Evolutionary conservation across 352 stramenopile genomes (phyloP).

Genomic region (Globisporangium emineosum): DNA sequence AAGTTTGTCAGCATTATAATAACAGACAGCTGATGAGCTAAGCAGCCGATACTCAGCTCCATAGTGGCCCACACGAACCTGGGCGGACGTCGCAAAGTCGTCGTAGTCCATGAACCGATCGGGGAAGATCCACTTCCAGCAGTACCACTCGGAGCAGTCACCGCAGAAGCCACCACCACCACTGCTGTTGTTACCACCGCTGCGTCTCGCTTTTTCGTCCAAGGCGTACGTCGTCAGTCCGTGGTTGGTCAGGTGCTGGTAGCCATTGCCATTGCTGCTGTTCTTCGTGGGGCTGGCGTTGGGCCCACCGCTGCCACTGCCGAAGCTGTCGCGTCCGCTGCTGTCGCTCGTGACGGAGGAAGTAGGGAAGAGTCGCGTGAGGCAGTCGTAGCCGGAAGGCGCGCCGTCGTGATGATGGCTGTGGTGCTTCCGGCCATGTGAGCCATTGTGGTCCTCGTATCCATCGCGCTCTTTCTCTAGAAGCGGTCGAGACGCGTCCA

Average conservation of each 20-base stretch:
- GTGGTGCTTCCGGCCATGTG: slow-evolving; percentile 18
- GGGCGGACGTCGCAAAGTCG: slow-evolving; percentile 55
- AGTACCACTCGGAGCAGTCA: slow-evolving; percentile 40
- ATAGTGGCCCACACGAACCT: slow-evolving; percentile 23
- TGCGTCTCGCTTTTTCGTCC: neutral
- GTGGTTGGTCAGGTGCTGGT: slow-evolving; percentile 1
- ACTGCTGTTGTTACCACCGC: slow-evolving; percentile 15
- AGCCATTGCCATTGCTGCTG: slow-evolving; percentile 1
- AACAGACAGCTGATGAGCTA: neutral
- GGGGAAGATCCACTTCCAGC: slow-evolving; percentile 65
- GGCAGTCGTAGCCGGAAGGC: slow-evolving; percentile 13
- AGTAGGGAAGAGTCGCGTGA: slow-evolving; percentile 10
- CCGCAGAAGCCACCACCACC: slow-evolving; percentile 13
- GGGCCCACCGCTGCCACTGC: slow-evolving; percentile 8
- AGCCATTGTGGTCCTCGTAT: slow-evolving; percentile 16
- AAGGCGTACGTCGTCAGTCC: slow-evolving; percentile 3
- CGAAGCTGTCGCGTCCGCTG: slow-evolving; percentile 18
- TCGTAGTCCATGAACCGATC: slow-evolving; percentile 58
- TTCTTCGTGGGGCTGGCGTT: slow-evolving; percentile 9
- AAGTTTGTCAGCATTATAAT: neutral
- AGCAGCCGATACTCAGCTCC: neutral
- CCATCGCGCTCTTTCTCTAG: slow-evolving; percentile 36
- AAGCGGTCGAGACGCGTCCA: slow-evolving; percentile 52
- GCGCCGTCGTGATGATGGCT: slow-evolving; percentile 10
- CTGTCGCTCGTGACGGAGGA: slow-evolving; percentile 23